A percentile compares a stretch with the other conserved stretches of the same genome.
Conservation (phyloP, 805 yeast genomes). For the Schwanniomyces polymorphus region DNA sequence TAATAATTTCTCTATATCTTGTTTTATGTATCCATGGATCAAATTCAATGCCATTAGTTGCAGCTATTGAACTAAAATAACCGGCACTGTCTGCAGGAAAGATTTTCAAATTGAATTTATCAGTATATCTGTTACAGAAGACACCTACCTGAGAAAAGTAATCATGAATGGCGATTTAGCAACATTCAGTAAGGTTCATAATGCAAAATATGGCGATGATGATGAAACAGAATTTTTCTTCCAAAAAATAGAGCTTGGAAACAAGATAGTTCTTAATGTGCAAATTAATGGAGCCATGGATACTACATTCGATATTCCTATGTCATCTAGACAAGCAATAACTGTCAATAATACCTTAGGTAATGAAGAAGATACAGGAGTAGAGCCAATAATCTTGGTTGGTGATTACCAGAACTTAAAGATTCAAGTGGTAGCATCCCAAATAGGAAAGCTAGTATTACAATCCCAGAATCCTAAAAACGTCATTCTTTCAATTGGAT, state of each 20-base stretch:
- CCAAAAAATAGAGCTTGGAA: slow-evolving; percentile 34
- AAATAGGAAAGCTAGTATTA: slow-evolving; percentile 44
- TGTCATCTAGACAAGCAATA: slow-evolving; percentile 20
- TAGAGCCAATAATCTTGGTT: slow-evolving; percentile 46
- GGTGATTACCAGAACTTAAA: slow-evolving; percentile 51
- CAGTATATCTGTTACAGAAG: neutral
- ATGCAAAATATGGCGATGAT: slow-evolving; percentile 7
- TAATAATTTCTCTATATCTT: too few species aligned
- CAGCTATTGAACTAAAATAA: neutral
- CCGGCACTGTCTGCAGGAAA: neutral
- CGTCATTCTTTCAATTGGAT: slow-evolving; percentile 45
- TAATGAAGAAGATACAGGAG: slow-evolving; percentile 25
- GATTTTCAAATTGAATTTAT: neutral
- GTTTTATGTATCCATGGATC: too few species aligned
- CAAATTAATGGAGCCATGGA: slow-evolving; percentile 48
- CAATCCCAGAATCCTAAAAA: slow-evolving; percentile 31
- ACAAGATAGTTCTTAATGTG: slow-evolving; percentile 39
- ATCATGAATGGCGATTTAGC: slow-evolving; percentile 9
- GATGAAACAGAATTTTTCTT: slow-evolving; percentile 15
- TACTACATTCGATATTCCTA: slow-evolving; percentile 47
- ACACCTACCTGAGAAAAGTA: neutral
- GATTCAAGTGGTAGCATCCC: slow-evolving; percentile 48
- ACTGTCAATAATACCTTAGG: slow-evolving; percentile 11
- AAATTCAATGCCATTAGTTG: too few species aligned
- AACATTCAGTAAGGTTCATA: slow-evolving; percentile 11